Evolutionary conservation across 2,329 filamentous ascomycete genomes (phyloP).

Genomic region (Neodidymelliopsis sp.): DNA sequence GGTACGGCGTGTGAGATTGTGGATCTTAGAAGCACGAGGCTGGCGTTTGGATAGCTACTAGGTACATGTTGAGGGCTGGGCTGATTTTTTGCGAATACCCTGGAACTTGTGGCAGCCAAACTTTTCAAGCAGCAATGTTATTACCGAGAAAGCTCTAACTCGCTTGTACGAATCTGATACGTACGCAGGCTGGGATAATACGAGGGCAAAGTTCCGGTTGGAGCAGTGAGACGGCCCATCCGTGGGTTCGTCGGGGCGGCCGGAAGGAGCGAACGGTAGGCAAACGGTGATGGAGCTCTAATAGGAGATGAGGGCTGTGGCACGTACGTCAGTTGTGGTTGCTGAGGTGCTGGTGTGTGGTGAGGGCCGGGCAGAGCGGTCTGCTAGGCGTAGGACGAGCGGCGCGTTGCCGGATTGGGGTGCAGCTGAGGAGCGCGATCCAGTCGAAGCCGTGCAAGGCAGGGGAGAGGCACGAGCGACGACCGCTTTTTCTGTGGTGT

Average conservation of each 20-base stretch:
- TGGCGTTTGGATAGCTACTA: not conserved
- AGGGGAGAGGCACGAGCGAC: conserved; percentile 27
- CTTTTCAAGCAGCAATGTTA: too few relatives aligned
- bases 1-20: conserved; percentile 10
- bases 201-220: conserved; percentile 6
- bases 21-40: not conserved
- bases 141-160: too few relatives aligned
- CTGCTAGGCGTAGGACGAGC: conserved; percentile 9
- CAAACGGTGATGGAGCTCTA: conserved; percentile 9
- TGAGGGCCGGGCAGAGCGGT: conserved; percentile 25
- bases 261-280: conserved; percentile 3
- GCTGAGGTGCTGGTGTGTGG: conserved; percentile 7
- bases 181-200: conserved; percentile 1
- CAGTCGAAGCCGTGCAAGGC: conserved; percentile 20
- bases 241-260: conserved; percentile 2
- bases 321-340: conserved; percentile 2
- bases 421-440: conserved; percentile 3
- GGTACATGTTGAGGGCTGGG: too few relatives aligned
- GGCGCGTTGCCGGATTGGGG: not conserved
- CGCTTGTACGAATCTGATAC: conserved; percentile 8
- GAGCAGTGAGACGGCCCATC: conserved; percentile 8
- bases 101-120: too few relatives aligned
- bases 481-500: conserved; percentile 29
- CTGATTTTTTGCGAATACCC: conserved; percentile 3
- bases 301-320: conserved; percentile 18